Base-by-base conservation (phyloP, 139 green algal species). In the Deuterostichococcus epilithicus region DNA sequence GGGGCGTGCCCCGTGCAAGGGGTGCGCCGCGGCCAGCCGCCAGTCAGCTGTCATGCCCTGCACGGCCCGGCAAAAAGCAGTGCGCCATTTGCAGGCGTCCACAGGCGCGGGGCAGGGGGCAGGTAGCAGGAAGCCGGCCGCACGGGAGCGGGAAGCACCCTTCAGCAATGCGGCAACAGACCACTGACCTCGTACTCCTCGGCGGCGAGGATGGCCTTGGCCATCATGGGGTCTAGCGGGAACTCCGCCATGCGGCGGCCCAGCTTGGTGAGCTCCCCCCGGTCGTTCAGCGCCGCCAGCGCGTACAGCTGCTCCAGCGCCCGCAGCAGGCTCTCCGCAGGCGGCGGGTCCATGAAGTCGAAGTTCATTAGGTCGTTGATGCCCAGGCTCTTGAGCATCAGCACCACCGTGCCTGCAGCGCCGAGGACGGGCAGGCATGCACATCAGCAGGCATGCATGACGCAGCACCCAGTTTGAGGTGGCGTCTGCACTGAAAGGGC, bases 261-360 rank as follows among this genome's bases (percentile, higher is more conserved):
- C 74, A 97, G 80, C 78, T 94, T 97, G 30, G 93, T 97, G 63
- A 97, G 83, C 86, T 97, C 92, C 0, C 93, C 93, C 36, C 81
- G 82, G 86, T 98, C 93, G 77, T 98, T 98, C 6, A 99, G 89
- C 20, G 96, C 93, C 0, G 95, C 96, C 36, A 99, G 88, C 47
- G 96, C 95, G 73, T 99, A 99, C 47, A 92, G 68, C 74, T 92
- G 87, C 89, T 99, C 96, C 70, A 99, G 82, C 30, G 96, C 94
- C 0, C 92, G 76, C 72, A 99, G 87, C 78, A 99, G 89, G 1
- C 94, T 97, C 82, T 98, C 91, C 1, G 88, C 88, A 35, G 94
- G 93, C 1, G 94, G 94, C 1, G 96, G 94, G 86, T 99, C 96
- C 96, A 99, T 99, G 90, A 99, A 99, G 87, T 98, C 96, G 82